Conservation (phyloP, 2,329 filamentous ascomycete genomes). For the Fulvia fulva region DNA sequence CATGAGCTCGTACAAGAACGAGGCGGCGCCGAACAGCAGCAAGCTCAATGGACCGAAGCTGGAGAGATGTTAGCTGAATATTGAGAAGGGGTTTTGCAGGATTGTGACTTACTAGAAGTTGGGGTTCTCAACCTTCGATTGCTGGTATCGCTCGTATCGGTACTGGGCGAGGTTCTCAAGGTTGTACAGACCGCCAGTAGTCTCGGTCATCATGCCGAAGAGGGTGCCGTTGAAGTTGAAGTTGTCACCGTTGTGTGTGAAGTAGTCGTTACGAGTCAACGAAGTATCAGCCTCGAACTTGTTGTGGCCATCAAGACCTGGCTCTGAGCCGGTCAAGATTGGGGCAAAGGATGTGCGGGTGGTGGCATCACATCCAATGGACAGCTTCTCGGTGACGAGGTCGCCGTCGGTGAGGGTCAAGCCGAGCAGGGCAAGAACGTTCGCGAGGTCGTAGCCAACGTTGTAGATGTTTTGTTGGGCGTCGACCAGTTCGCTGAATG, state of each 20-base stretch:
- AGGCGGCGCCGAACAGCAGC: slow-evolving; percentile 39
- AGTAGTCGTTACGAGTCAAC: slow-evolving; percentile 42
- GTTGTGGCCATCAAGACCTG: slow-evolving; percentile 43
- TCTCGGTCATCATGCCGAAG: slow-evolving; percentile 38
- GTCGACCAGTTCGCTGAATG: slow-evolving; percentile 43
- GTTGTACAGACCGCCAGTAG: slow-evolving; percentile 35
- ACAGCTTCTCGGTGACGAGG: slow-evolving; percentile 40
- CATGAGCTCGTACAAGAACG: slow-evolving; percentile 42
- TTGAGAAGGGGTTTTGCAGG: not conserved
- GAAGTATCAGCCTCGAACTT: slow-evolving; percentile 42
- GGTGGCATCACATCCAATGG: slow-evolving; percentile 46
- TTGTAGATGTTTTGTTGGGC: slow-evolving; percentile 47
- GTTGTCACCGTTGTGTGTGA: slow-evolving; percentile 34
- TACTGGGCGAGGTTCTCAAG: slow-evolving; percentile 29
- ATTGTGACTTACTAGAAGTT: slow-evolving; percentile 33
- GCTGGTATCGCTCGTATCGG: slow-evolving; percentile 38
- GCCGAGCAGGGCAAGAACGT: slow-evolving; percentile 39
- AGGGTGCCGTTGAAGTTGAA: slow-evolving; percentile 39
- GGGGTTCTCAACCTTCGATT: slow-evolving; percentile 35
- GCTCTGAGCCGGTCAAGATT: slow-evolving; percentile 36
- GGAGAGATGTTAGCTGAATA: not conserved
- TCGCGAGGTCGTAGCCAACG: slow-evolving; percentile 41
- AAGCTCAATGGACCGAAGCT: slow-evolving; percentile 37
- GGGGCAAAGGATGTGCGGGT: slow-evolving; percentile 37
- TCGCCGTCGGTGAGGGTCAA: slow-evolving; percentile 41